These are phyloP conservation scores for Suillus hirtellus DNA, from an alignment of 768 basidiomycete genomes.

Conservation along the genomic window DNA sequence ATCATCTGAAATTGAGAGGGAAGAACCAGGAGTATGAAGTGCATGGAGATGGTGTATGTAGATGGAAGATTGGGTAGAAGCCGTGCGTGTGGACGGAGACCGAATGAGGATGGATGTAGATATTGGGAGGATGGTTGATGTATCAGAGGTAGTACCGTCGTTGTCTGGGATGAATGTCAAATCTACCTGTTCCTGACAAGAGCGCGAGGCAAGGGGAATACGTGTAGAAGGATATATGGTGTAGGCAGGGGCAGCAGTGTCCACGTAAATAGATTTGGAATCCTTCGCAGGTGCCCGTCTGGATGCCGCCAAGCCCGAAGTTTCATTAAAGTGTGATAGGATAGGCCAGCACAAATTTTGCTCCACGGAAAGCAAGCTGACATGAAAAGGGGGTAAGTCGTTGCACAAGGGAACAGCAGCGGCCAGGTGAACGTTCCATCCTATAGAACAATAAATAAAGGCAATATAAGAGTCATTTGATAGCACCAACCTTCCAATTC, in stretches of 20 bases:
- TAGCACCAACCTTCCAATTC: conserved; percentile 66
- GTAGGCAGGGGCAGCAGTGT: conserved; percentile 47
- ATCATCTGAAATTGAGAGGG: conserved; percentile 34
- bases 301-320: conserved; percentile 26
- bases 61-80: conserved; percentile 46
- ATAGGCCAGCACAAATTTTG: conserved; percentile 61
- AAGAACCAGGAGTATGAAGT: conserved; percentile 43
- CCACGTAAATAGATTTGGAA: conserved; percentile 33
- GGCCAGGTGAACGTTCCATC: conserved; percentile 61
- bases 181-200: conserved; percentile 25
- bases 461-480: conserved; percentile 5
- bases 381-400: conserved; percentile 54
- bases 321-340: conserved; percentile 32
- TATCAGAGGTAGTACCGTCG: conserved; percentile 26
- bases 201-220: conserved; percentile 45
- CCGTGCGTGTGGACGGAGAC: conserved; percentile 46
- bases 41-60: conserved; percentile 63
- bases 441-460: conserved; percentile 39
- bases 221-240: conserved; percentile 44
- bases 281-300: conserved; percentile 34
- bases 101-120: conserved; percentile 61
- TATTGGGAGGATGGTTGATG: conserved; percentile 52
- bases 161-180: conserved; percentile 36
- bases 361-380: conserved; percentile 62
- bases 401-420: conserved; percentile 37